These are phyloP conservation scores for Didymella lethalis DNA, from an alignment of 2,329 filamentous ascomycete genomes.

Conservation along the genomic window DNA sequence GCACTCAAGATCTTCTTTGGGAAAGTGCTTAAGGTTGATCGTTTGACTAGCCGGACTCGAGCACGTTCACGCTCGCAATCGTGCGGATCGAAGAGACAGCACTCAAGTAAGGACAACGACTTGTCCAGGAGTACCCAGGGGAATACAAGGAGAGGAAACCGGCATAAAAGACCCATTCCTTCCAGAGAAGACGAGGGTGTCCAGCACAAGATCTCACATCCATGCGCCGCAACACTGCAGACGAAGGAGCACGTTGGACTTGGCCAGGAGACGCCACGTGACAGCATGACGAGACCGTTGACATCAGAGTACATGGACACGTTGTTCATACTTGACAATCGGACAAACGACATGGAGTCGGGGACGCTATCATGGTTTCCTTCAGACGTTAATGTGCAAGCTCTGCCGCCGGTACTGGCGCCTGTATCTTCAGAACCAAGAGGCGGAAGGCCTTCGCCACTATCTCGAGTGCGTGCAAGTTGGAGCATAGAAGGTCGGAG, in stretches of 20 bases:
- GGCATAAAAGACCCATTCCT: neutral
- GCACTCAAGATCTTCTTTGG: slow-evolving; percentile 35
- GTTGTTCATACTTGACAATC: neutral
- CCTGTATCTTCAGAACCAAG: neutral
- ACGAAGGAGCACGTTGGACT: neutral
- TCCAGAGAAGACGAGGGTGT: neutral
- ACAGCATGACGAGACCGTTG: slow-evolving; percentile 4
- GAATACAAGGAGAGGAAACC: neutral
- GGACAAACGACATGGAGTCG: slow-evolving; percentile 2
- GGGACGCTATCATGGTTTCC: neutral
- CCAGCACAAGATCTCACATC: neutral
- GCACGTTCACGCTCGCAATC: neutral
- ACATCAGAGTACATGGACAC: neutral
- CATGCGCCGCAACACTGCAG: neutral
- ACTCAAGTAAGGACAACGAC: neutral
- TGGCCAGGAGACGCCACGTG: neutral
- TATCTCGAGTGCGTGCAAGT: neutral
- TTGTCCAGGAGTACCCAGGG: no score
- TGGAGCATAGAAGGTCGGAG: neutral
- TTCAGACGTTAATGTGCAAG: neutral
- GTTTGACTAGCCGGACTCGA: slow-evolving; percentile 1
- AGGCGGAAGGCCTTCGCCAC: neutral
- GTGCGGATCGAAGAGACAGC: neutral
- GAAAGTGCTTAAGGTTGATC: slow-evolving; percentile 17
- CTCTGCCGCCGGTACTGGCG: neutral